Base-by-base conservation (phyloP, 768 basidiomycete genomes). In the Suillus paluster region DNA sequence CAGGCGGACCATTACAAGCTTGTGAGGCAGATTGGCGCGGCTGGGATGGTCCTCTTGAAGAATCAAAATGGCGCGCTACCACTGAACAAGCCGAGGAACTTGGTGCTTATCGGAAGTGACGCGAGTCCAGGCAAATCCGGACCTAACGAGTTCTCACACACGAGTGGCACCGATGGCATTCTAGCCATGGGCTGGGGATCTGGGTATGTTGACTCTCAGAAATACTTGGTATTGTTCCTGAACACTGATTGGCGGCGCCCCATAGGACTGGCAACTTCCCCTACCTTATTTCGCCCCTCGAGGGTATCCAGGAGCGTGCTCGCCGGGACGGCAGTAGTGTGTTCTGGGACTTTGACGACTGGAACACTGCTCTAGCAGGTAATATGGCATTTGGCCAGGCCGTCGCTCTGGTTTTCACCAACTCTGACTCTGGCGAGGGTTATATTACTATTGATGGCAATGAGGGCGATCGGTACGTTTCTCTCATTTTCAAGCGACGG, bases 171-270 rank as follows among this genome's bases (percentile, higher is more conserved):
- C 46, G 83, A 83, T 63, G 91, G 91, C n/a, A 83, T 88, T 21
- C 79, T 95, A 14, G 92, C 92, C 8, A 90, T 93, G 88, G 92
- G 92, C 33, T 95, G 93, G 93, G 93, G 91, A 21, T 88, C 86
- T 57, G 91, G 90, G 70, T 75, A n/a, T n/a, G 72, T 67, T 17
- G 6, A n/a, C n/a, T 21, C 8, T n/a, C 19, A 23, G 38, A 11
- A n/a, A 27, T 33, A 4, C 34, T 5, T 7, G 30, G 33, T n/a
- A 19, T 17, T 57, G 8, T 34, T 49, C 30, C 23, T 59, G 25
- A 36, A 25, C 12, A 11, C 50, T 52, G 57, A 45, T 52, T 15
- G 30, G 30, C 30, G 42, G 6, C 27, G 8, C 17, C 21, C 10
- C 45, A 38, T 30, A 80, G 81, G 8, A 91, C 92, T 0, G 82